Evolutionary conservation across 495 filamentous ascomycete genomes (phyloP), one percentile per base, ranked within the genome.

Genomic region (Aspergillus ellipticus): DNA sequence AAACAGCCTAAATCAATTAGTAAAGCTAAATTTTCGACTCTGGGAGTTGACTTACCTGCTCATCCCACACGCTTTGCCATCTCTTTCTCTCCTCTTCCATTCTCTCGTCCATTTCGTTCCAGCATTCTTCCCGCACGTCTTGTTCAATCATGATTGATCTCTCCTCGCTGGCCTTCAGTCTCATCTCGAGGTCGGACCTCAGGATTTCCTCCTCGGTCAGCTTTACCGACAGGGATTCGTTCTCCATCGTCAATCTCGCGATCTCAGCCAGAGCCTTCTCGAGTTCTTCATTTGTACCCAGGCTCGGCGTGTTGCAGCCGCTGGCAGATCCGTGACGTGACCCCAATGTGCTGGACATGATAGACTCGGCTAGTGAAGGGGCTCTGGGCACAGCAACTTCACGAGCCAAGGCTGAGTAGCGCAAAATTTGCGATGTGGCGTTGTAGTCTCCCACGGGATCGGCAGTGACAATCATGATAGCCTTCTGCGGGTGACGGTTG

Each of bases 371-470:
- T 37, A 90, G 79, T 31, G 87, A 92, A 4, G 92, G 90, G 19
- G 92, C 85, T 21, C 93, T 85, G 2, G 93, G 92, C 4, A 97
- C 90, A 0, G 95, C 95, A 15, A 97, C 87, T 73, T 98, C 94
- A 2, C 90, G 84, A 0, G 94, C 95, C 4, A 97, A 80, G 8
- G 94, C 95, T 22, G 91, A 96, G 67, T 98, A 98, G 13, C 94
- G 88, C 4, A 98, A 77, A 31, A 98, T 97, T 68, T 98, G 94
- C 20, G 89, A 91, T 0, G 95, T 97, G 17, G 94, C 90, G 62
- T 97, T 97, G 76, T 90, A 96, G 67, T 98, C 94, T 11, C 95
- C 94, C 15, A 89, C 63, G 0, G 94, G 93, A 65, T 98, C 94
- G 0, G 95, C 94, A 1, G 94, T 96, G 17, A 97, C 95, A 42